Percentiles rank a stretch among this genome's conserved stretches.
Conservation (phyloP, 1,139 yeast genomes). For the Lodderomyces beijingensis region DNA sequence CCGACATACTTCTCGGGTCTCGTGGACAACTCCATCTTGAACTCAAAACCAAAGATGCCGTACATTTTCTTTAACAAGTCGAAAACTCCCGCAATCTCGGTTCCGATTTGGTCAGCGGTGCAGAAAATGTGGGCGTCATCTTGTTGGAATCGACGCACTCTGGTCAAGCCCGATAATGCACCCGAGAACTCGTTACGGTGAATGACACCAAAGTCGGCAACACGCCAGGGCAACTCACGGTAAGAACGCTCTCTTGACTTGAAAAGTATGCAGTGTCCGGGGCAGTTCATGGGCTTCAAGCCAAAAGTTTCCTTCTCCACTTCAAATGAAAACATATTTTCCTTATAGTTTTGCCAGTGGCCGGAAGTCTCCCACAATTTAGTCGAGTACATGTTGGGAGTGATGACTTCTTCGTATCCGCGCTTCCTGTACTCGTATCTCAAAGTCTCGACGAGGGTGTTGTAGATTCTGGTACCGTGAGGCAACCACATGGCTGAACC, state of each 20-base stretch:
- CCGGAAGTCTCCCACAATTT: conserved; percentile 98
- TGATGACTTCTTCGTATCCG: conserved; percentile 95
- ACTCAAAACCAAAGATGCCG: conserved; percentile 82
- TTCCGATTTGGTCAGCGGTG: conserved; percentile 78
- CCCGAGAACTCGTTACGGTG: conserved; percentile 97
- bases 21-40: conserved; percentile 86
- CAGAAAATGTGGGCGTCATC: conserved; percentile 99
- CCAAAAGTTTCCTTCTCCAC: conserved; percentile 89
- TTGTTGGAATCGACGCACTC: conserved; percentile 97
- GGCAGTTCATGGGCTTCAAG: conserved; percentile 97
- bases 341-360: conserved; percentile 96
- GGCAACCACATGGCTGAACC: conserved; percentile 98
- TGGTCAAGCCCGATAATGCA: conserved; percentile 76
- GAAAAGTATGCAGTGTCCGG: conserved; percentile 93
- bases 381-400: conserved; percentile 95
- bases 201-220: conserved; percentile 92
- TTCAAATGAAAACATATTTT: conserved; percentile 94
- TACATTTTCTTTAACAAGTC: conserved; percentile 77
- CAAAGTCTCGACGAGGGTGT: conserved; percentile 71
- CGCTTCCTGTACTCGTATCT: conserved; percentile 81
- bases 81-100: conserved; percentile 75
- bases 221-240: conserved; percentile 93
- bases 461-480: conserved; percentile 95
- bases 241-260: conserved; percentile 85
- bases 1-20: conserved; percentile 94